Evolutionary conservation across 2,329 filamentous ascomycete genomes (phyloP), one percentile per base, ranked within the genome.

Genomic region (Arachnomyces sp.): DNA sequence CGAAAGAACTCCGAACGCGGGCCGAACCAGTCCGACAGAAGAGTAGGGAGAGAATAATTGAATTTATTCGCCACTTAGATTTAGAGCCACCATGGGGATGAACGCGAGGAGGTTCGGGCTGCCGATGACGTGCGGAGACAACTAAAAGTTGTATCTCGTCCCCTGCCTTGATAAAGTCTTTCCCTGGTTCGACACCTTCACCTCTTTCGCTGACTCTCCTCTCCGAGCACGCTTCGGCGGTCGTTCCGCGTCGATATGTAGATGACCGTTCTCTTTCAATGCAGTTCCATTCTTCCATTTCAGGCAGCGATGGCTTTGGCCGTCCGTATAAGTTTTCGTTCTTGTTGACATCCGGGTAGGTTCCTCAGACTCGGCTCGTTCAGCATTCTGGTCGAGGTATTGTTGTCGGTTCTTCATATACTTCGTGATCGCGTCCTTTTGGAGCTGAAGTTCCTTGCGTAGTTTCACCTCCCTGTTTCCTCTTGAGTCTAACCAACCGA

Each of bases 381-480:
- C 65, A 16, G 32, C 11, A 13, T 15, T 16, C 18, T 4, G 9
- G 4, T 34, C 14, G 40, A 93, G 71, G 53, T 94, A 94, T 48
- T 74, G 70, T 46, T 78, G 78, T 46, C 93, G 81, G 54, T 81
- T 82, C 52, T 81, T 72, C 89, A 95, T 95, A 54, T 88, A 79
- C 46, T 75, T 73, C 16, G 74, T 68, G 47, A 95, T 94, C 53
- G 79, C 77, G 31, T 89, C 81, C 37, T 79, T 81, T 66, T 82
- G 94, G 14, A 72, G 66, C 37, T 82, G 68, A 3, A 98, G 73
- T 60, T 96, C 90, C 63, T 95, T 96, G 45, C 83, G 79, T 36
- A 98, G 71, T 57, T 87, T 89, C 47, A 83, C 67, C 64, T 98
- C 92, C 48, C 94, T 88, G 48, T 82, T 73, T 1, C 92, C 92